Percentiles rank a stretch among this genome's conserved stretches.
Conservation (phyloP, 495 filamentous ascomycete species). For the Hyaloscypha finlandica region DNA sequence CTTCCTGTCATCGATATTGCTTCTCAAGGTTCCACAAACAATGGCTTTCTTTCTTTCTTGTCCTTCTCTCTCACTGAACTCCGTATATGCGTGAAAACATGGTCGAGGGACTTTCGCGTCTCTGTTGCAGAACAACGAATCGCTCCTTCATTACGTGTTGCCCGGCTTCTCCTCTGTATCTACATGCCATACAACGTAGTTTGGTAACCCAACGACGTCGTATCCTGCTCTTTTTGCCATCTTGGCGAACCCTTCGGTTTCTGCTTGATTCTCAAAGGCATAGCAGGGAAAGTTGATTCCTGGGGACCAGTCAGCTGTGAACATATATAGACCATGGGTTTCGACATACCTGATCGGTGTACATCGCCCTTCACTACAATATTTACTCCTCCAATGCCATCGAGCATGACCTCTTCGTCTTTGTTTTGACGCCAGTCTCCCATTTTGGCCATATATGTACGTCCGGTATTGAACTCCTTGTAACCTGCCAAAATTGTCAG, state of each 20-base stretch:
- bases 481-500: constrained; percentile 60
- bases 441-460: constrained; percentile 82
- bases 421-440: constrained; percentile 91
- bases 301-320: constrained; percentile 34
- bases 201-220: constrained; percentile 87
- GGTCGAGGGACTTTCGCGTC: constrained; percentile 15
- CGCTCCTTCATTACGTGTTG: constrained; percentile 47
- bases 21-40: constrained; percentile 16
- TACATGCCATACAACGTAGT: constrained; percentile 98
- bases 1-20: constrained; percentile 28
- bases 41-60: constrained; percentile 14
- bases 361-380: constrained; percentile 98
- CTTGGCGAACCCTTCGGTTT: constrained; percentile 97
- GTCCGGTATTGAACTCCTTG: constrained; percentile 86
- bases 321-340: constrained; percentile 11
- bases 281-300: constrained; percentile 98
- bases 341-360: constrained; percentile 75
- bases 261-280: constrained; percentile 97
- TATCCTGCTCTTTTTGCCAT: constrained; percentile 99
- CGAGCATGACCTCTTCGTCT: constrained; percentile 85
- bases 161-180: constrained; percentile 98
- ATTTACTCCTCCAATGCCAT: constrained; percentile 96
- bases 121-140: constrained; percentile 22
- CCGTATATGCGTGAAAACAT: constrained; percentile 34
- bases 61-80: constrained; percentile 31